Evolutionary conservation across 805 yeast species (phyloP), one percentile per base, ranked within the genome.

Genomic region (Myxozyma neotropica): DNA sequence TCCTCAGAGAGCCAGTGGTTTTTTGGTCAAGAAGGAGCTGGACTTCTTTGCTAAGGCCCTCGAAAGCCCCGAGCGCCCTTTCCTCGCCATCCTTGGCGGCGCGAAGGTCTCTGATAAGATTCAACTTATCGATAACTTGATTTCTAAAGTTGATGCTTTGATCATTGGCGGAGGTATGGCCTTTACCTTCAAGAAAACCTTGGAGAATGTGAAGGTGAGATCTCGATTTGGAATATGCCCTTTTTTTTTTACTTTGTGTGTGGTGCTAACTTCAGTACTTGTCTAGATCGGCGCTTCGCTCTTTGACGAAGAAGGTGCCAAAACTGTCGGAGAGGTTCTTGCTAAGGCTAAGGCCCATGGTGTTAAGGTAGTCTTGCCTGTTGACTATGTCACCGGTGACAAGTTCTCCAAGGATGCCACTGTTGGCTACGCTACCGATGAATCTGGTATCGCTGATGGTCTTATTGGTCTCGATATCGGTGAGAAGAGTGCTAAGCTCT

Each of bases 81-180:
- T 94, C 87, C 83, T 94, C 74, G 99, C 99, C 70, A 94, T 94
- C 76, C 84, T 94, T 70, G 99, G 99, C 78, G 99, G 99, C 82
- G 99, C 99, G 73, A 94, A 94, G 85, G 98, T 94, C 69, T 88
- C 96, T 68, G 99, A 94, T 81, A 94, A 94, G 87, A 94, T 94
- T 75, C 97, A 90, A 82, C 86, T 94, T 80, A 94, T 94, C 74
- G 98, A 94, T 82, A 94, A 92, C 73, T 70, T 77, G 54, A 84
- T 93, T 73, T 94, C 93, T 83, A 94, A 94, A 85, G 98, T 94
- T 73, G 88, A 94, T 80, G 79, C 86, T 67, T 83, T 94, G 76
- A 90, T 94, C 80, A 86, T 94, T 73, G 98, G 99, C 77, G 99
- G 99, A 81, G 99, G 99, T 81, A 94, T 94, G 99, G 94, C 99